Conservation (phyloP, 2,329 filamentous ascomycete species). For the Ampelomyces quisqualis region DNA sequence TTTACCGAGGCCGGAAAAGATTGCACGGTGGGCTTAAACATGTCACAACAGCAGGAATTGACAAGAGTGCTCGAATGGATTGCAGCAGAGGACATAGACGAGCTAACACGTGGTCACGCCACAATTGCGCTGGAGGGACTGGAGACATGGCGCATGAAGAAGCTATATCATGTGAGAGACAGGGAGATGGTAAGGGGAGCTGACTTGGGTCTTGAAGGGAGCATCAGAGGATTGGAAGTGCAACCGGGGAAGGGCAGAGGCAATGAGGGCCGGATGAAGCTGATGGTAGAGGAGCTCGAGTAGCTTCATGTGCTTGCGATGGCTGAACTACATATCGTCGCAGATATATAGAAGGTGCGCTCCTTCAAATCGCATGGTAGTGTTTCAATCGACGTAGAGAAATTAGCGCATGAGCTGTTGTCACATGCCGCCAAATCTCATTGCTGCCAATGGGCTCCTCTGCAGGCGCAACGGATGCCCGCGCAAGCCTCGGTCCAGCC, state of each 20-base stretch:
- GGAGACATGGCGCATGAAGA: conserved; percentile 61
- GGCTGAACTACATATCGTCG: conserved; percentile 6
- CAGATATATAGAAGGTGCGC: conserved; percentile 8
- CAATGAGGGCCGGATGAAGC: conserved; percentile 40
- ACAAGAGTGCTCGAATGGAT: conserved; percentile 63
- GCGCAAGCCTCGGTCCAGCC: background rate
- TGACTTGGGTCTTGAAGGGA: conserved; percentile 37
- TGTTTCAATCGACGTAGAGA: conserved; percentile 4
- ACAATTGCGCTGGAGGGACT: conserved; percentile 66
- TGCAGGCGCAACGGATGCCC: background rate
- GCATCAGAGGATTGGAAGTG: conserved; percentile 51
- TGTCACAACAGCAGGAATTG: conserved; percentile 62
- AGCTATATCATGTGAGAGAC: conserved; percentile 47
- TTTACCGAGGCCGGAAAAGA: conserved; percentile 45
- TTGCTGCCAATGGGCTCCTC: background rate
- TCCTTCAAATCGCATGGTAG: conserved; percentile 17
- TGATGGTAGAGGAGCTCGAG: conserved; percentile 61
- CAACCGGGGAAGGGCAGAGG: conserved; percentile 18
- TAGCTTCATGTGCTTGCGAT: conserved; percentile 34
- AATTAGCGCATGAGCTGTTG: no score
- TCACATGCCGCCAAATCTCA: background rate
- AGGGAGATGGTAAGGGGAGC: conserved; percentile 22
- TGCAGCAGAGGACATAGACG: conserved; percentile 66
- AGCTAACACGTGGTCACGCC: conserved; percentile 67
- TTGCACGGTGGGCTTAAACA: conserved; percentile 55